A percentile compares a stretch with the other conserved stretches of the same genome.
Conservation (phyloP, 1,284 basidiomycete species). For the Rhodotorula sp. region DNA sequence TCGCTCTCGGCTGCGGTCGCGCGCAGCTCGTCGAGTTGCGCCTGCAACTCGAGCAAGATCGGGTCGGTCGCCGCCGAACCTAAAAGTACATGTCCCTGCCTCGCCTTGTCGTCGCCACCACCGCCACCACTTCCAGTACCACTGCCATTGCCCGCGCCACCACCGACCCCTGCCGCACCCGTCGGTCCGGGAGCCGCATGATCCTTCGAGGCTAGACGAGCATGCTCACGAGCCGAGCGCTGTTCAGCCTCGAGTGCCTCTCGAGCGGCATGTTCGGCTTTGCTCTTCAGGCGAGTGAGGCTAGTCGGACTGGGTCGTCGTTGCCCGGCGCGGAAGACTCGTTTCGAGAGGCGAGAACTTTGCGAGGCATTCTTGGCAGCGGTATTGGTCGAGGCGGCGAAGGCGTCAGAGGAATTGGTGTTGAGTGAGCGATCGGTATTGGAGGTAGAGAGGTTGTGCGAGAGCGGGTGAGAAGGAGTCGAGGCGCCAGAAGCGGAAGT, state of each 20-base stretch:
- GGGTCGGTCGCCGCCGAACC: constrained; percentile 18
- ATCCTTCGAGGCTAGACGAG: neutral
- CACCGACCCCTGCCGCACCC: neutral
- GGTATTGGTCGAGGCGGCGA: constrained; percentile 7
- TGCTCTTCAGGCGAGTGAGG: constrained; percentile 29
- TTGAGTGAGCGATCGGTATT: constrained; percentile 7
- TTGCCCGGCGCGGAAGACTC: constrained; percentile 42
- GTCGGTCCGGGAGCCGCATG: neutral
- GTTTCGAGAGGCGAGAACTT: constrained; percentile 26
- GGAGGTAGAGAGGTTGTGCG: neutral
- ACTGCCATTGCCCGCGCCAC: neutral
- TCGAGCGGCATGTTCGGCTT: constrained; percentile 24
- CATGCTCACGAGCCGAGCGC: constrained; percentile 4
- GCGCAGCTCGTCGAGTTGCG: constrained; percentile 72
- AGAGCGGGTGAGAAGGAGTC: constrained; percentile 16
- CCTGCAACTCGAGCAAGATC: constrained; percentile 67
- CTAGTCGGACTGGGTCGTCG: constrained; percentile 41
- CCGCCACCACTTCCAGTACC: neutral
- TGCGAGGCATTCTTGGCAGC: constrained; percentile 13
- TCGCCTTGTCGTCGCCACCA: constrained; percentile 2
- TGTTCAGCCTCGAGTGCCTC: constrained; percentile 22
- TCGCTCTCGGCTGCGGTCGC: constrained; percentile 56
- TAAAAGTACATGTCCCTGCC: neutral
- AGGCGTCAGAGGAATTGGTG: neutral
- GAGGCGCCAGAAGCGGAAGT: constrained; percentile 14